A percentile compares a stretch with the other conserved stretches of the same genome.
phyloP scores from a whole-genome alignment of 2,329 filamentous ascomycete genomes.

The Penicillium sp. region DNA sequence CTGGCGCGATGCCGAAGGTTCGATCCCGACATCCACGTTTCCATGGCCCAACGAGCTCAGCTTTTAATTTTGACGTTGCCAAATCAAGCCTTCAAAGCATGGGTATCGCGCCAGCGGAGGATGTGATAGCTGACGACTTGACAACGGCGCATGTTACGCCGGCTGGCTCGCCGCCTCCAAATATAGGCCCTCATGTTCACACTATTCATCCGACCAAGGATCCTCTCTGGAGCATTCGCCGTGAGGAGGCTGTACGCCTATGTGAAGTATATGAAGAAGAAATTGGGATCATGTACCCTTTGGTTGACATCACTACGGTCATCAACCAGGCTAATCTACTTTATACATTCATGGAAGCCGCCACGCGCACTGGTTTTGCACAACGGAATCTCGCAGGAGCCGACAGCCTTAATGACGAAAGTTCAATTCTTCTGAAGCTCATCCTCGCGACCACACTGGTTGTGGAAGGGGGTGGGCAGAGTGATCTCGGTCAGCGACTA shows the following conservation, averaged over 20 bases:
- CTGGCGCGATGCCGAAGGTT: constrained; percentile 46
- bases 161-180: constrained; percentile 45
- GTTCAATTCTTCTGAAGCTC: constrained; percentile 75
- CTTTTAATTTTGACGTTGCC: constrained; percentile 83
- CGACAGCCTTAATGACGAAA: constrained; percentile 63
- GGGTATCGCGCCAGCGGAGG: constrained; percentile 70
- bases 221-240: constrained; percentile 75
- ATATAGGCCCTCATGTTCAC: constrained; percentile 30
- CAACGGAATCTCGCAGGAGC: constrained; percentile 55
- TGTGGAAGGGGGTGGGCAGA: constrained; percentile 77
- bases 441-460: constrained; percentile 76
- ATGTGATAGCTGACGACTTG: constrained; percentile 61
- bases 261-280: constrained; percentile 85
- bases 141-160: constrained; percentile 57
- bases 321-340: constrained; percentile 70
- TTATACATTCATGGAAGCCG: constrained; percentile 71
- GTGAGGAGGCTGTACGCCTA: constrained; percentile 77
- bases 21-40: constrained; percentile 66
- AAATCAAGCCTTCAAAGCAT: constrained; percentile 85
- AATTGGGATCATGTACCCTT: constrained; percentile 88
- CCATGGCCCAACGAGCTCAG: constrained; percentile 80
- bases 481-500: constrained; percentile 69
- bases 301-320: constrained; percentile 72
- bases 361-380: constrained; percentile 59
- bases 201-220: constrained; percentile 60